Conservation (phyloP, 148 eudicot species). For the Linanthus parryae region DNA sequence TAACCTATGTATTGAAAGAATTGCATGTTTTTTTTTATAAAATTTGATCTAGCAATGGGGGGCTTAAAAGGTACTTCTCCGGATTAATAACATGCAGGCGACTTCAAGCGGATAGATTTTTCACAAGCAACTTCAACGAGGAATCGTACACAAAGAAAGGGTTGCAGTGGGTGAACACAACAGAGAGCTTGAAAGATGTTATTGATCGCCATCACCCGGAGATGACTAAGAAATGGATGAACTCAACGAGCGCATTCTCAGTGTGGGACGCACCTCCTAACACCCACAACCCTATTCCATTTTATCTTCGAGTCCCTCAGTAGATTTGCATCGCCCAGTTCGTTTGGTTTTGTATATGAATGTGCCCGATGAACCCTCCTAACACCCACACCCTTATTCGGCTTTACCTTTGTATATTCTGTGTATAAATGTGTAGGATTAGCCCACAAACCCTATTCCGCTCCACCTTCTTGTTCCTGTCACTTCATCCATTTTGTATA, state of each 20-base stretch:
- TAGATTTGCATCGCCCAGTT: too few relatives aligned
- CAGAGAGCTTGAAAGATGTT: conserved; percentile 37
- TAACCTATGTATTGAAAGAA: neutral
- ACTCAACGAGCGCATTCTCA: conserved; percentile 25
- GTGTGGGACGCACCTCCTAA: conserved; percentile 35
- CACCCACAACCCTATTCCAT: conserved; percentile 19
- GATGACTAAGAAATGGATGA: conserved; percentile 39
- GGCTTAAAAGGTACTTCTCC: too few relatives aligned
- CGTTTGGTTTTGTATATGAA: too few relatives aligned
- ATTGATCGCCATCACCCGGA: conserved; percentile 30
- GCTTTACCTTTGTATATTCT: conserved; percentile 27
- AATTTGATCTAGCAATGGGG: too few relatives aligned
- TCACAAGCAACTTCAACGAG: conserved; percentile 34
- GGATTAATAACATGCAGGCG: conserved; percentile 33
- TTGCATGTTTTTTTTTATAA: neutral
- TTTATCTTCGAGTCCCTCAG: conserved; percentile 26
- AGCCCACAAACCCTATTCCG: conserved; percentile 29
- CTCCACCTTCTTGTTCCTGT: conserved; percentile 83
- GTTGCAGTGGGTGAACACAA: conserved; percentile 35
- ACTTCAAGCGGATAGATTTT: conserved; percentile 37
- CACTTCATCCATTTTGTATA: conserved; percentile 59
- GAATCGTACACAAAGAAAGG: conserved; percentile 41
- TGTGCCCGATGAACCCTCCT: conserved; percentile 19
- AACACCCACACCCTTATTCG: conserved; percentile 19
- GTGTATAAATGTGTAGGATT: too few relatives aligned